Percentiles rank a stretch among this genome's conserved stretches.
Conservation (phyloP, 106 monocot species). For the Gastrodia elata region DNA sequence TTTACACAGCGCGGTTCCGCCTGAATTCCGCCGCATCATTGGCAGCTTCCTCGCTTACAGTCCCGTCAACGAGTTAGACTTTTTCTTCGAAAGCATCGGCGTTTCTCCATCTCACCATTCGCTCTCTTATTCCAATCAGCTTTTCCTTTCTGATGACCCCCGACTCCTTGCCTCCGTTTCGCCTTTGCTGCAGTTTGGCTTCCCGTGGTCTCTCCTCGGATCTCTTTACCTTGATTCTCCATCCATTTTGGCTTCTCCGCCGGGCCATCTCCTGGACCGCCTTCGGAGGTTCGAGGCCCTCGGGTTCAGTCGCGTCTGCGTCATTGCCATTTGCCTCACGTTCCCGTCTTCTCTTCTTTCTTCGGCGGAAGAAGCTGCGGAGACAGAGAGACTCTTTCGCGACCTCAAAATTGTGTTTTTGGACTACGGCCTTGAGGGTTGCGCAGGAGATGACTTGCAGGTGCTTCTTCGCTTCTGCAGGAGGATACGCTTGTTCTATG, state of each 20-base stretch:
- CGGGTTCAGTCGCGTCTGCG: conserved; percentile 27
- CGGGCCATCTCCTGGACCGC: conserved; percentile 9
- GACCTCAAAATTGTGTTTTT: conserved; percentile 37
- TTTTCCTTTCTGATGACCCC: conserved; percentile 59
- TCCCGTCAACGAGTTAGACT: conserved; percentile 76
- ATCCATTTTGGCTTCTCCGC: conserved; percentile 20
- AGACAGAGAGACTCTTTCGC: conserved; percentile 19
- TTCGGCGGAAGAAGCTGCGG: not conserved
- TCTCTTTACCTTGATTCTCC: conserved; percentile 27
- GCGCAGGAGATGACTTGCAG: conserved; percentile 38
- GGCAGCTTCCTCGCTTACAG: conserved; percentile 53
- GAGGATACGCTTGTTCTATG: conserved; percentile 55
- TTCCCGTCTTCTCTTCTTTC: conserved; percentile 46
- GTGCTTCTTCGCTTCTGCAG: conserved; percentile 28
- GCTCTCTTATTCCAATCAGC: conserved; percentile 3
- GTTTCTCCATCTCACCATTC: conserved; percentile 11
- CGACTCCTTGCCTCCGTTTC: conserved; percentile 35
- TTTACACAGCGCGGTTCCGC: conserved; percentile 11
- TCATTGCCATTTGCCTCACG: conserved; percentile 56
- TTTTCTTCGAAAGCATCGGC: conserved; percentile 87
- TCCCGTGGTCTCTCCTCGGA: conserved; percentile 54
- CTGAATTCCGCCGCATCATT: conserved; percentile 34
- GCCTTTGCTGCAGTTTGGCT: conserved; percentile 47
- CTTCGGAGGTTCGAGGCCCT: conserved; percentile 29
- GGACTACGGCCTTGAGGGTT: conserved; percentile 19